Percentiles rank a stretch among this genome's conserved stretches.
phyloP scores from a whole-genome alignment of 2,329 filamentous ascomycete genomes.

The Epichloe coenophiala region DNA sequence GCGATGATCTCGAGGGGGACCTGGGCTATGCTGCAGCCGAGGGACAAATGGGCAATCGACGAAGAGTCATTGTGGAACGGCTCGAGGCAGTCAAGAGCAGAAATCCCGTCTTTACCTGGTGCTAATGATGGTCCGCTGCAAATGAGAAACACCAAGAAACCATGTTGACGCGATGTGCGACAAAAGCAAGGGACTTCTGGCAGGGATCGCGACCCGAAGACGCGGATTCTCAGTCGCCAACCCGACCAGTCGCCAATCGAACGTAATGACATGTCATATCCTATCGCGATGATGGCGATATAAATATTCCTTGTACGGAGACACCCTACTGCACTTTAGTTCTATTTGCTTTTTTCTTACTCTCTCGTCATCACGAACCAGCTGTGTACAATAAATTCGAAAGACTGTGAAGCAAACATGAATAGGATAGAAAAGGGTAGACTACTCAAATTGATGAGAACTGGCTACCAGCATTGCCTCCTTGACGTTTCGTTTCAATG shows the following conservation, averaged over 20 bases:
- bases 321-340: too few species aligned
- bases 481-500: too few species aligned
- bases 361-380: not conserved
- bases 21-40: slow-evolving; percentile 88
- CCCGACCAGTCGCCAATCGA: too few species aligned
- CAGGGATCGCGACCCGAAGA: not conserved
- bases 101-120: slow-evolving; percentile 97
- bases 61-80: slow-evolving; percentile 93
- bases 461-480: not conserved
- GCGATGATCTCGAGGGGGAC: slow-evolving; percentile 79
- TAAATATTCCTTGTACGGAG: not conserved
- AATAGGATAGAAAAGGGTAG: not conserved
- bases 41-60: slow-evolving; percentile 79
- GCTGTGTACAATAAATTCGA: not conserved
- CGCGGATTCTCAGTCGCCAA: too few species aligned
- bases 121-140: slow-evolving; percentile 31
- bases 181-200: not conserved
- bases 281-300: not conserved
- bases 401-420: not conserved
- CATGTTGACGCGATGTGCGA: not conserved
- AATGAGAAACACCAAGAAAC: not conserved
- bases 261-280: not conserved
- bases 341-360: not conserved
- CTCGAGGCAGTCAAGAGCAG: slow-evolving; percentile 90
- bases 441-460: not conserved